Evolutionary conservation across 371 early-diverging fungal genomes (phyloP).

Genomic region (Haplosporangium sp.): DNA sequence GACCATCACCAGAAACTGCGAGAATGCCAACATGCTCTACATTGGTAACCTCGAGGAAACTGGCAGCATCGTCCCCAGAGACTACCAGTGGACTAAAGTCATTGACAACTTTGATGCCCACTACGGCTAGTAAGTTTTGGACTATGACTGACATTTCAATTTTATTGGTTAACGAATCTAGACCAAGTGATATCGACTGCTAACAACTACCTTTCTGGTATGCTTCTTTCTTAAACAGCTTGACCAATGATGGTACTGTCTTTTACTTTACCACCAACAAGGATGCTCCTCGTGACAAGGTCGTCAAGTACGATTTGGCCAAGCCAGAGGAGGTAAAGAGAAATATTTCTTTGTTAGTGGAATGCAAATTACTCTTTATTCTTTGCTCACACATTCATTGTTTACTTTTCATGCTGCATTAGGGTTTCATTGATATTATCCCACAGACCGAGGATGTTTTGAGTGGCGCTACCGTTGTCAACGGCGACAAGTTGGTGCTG

Average conservation of each 20-base stretch:
- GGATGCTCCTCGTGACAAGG: constrained; percentile 67
- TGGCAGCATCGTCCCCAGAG: constrained; percentile 4
- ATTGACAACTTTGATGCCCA: constrained; percentile 65
- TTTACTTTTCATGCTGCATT: constrained; percentile 1
- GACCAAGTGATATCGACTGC: neutral
- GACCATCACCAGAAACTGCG: constrained; percentile 56
- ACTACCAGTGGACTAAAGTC: constrained; percentile 50
- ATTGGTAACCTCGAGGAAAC: constrained; percentile 58
- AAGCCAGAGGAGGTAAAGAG: constrained; percentile 58
- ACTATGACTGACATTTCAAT: neutral
- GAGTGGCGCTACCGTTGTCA: constrained; percentile 47
- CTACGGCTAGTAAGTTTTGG: constrained; percentile 57
- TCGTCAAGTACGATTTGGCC: constrained; percentile 70
- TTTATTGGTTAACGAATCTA: neutral
- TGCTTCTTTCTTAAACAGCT: constrained; percentile 15
- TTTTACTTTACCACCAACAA: constrained; percentile 74
- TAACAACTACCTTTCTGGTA: neutral
- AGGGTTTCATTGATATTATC: constrained; percentile 69
- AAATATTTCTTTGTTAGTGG: neutral
- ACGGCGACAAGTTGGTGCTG: constrained; percentile 66
- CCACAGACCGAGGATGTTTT: constrained; percentile 67
- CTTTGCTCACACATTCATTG: neutral
- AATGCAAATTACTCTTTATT: neutral
- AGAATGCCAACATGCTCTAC: constrained; percentile 65
- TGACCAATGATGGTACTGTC: constrained; percentile 68